These are phyloP conservation scores for Aspergillus sp. DNA, from an alignment of 2,329 filamentous ascomycete species.

Conservation along the genomic window DNA sequence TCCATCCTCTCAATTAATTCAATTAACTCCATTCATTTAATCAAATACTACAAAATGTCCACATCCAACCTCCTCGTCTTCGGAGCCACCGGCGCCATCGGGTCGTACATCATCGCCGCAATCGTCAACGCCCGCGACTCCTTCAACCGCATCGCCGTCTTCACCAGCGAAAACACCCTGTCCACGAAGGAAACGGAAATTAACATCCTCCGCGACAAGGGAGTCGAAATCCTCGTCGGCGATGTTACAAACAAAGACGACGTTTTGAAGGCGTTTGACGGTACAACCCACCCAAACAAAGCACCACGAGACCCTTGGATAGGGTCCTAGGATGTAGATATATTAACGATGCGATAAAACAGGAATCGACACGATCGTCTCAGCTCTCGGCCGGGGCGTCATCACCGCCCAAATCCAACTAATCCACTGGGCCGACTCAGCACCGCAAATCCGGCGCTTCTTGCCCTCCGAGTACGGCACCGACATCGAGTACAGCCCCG, in stretches of 20 bases:
- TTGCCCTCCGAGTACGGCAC: constrained; percentile 69
- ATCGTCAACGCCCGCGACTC: constrained; percentile 50
- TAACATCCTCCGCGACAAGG: constrained; percentile 45
- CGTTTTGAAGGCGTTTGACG: constrained; percentile 57
- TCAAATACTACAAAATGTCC: neutral
- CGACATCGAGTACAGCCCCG: constrained; percentile 61
- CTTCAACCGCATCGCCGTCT: constrained; percentile 56
- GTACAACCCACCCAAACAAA: constrained; percentile 23
- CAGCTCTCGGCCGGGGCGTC: constrained; percentile 62
- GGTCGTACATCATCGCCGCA: constrained; percentile 49
- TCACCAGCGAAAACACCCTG: constrained; percentile 56
- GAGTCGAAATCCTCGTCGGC: constrained; percentile 57
- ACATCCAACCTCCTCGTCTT: constrained; percentile 24
- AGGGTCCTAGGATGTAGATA: no score
- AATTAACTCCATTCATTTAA: neutral
- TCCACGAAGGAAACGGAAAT: constrained; percentile 52
- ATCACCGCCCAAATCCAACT: constrained; percentile 62
- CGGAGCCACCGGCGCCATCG: constrained; percentile 25
- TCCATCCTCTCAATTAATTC: neutral
- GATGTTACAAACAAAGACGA: constrained; percentile 54
- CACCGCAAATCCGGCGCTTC: constrained; percentile 59
- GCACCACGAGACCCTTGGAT: no score
- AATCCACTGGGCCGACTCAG: constrained; percentile 59
- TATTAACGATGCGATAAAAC: neutral
- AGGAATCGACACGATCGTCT: constrained; percentile 65